Conservation (phyloP, 148 eudicot genomes). For the Oxyria digyna region DNA sequence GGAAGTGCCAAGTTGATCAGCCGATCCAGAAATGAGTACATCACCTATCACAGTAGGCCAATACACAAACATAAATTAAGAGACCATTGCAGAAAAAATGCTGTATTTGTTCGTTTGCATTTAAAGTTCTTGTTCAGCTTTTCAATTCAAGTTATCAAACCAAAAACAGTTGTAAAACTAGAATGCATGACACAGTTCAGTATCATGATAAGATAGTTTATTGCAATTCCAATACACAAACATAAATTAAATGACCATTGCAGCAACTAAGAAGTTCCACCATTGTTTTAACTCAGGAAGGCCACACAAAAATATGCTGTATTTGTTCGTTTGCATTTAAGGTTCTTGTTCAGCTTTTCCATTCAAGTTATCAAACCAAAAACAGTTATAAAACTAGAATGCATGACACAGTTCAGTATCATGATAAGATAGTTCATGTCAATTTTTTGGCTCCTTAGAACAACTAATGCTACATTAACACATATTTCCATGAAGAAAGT, state of each 20-base stretch:
- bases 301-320: too few relatives aligned
- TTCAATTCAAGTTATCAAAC: background rate
- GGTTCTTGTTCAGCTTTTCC: background rate
- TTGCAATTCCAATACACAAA: too few relatives aligned
- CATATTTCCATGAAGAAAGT: too few relatives aligned
- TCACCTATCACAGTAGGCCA: conserved; percentile 35
- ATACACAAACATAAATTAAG: too few relatives aligned
- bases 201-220: background rate
- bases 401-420: background rate
- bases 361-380: background rate
- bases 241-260: background rate
- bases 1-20: conserved; percentile 91
- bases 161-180: background rate
- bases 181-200: background rate
- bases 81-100: too few relatives aligned
- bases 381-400: background rate
- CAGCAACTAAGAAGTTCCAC: background rate
- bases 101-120: too few relatives aligned
- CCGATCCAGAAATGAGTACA: conserved; percentile 89
- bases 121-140: background rate
- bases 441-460: background rate
- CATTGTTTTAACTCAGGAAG: too few relatives aligned
- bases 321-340: too few relatives aligned
- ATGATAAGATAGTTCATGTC: background rate
- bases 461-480: background rate